A percentile compares a stretch with the other conserved stretches of the same genome.
Conservation (phyloP, 2,329 filamentous ascomycete genomes). For the Periglandula ipomoeae region DNA sequence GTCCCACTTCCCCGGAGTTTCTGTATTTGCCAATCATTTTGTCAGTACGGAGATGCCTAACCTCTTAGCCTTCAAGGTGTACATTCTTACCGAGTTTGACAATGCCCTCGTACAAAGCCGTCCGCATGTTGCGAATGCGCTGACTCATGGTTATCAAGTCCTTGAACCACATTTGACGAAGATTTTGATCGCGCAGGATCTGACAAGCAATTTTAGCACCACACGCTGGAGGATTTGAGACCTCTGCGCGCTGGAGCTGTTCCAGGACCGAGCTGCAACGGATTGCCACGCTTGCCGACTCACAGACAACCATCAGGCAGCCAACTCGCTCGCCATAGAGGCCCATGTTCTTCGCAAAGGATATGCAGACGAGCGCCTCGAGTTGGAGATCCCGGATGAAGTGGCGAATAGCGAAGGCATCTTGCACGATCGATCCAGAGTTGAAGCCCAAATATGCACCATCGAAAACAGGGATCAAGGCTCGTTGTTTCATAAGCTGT, state of each 20-base stretch:
- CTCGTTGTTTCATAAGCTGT: constrained; percentile 18
- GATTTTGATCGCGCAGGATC: neutral
- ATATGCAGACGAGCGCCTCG: constrained; percentile 22
- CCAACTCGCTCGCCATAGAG: constrained; percentile 28
- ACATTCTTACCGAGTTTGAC: no score
- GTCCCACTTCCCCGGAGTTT: constrained; percentile 14
- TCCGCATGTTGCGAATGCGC: constrained; percentile 50
- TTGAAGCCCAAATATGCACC: constrained; percentile 30
- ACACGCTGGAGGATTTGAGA: constrained; percentile 3
- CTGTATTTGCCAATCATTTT: no score
- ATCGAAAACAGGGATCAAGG: constrained; percentile 27
- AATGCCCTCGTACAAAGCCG: constrained; percentile 39
- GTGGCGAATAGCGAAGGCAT: constrained; percentile 25
- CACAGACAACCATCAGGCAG: constrained; percentile 12
- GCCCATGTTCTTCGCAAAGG: constrained; percentile 29
- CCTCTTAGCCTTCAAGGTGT: no score
- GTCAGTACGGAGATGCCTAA: no score
- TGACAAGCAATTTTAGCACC: constrained; percentile 1
- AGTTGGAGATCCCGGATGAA: constrained; percentile 11
- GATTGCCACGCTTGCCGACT: neutral
- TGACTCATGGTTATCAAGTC: constrained; percentile 2
- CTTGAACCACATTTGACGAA: constrained; percentile 2
- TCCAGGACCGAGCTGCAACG: neutral
- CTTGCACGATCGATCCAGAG: constrained; percentile 21
- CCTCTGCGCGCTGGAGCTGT: neutral